Evolutionary conservation across 108 stramenopile genomes (phyloP), one percentile per base, ranked within the genome.

Genomic region (Pseudonitzschia pungens): DNA sequence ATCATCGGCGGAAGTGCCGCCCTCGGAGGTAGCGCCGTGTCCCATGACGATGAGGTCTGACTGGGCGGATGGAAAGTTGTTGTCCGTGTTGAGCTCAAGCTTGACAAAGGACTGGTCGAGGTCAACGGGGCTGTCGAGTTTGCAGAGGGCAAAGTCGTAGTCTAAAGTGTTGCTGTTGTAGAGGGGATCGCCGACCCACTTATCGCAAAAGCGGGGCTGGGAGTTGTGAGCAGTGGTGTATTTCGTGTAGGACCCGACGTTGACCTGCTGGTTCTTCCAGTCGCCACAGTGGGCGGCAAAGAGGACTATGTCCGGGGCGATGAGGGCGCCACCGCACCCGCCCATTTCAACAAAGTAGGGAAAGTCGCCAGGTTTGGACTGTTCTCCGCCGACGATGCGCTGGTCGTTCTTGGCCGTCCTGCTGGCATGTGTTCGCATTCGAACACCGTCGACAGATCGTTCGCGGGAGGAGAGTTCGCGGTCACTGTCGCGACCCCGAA

Each of bases 21-120:
- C n/a, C n/a, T n/a, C n/a, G n/a, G n/a, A n/a, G n/a, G n/a, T n/a
- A n/a, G n/a, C n/a, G n/a, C n/a, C n/a, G n/a, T n/a, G 77, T 32
- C 90, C 90, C 67, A 85, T 72, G 0, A 79, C 77, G 0, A 83
- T 84, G 11, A 87, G 63, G 2, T 48, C 54, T n/a, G 58, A 42
- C 16, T 77, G 75, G 22, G 63, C 67, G 1, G 52, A 27, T 14
- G 85, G 85, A 48, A 79, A 32, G 4, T 57, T 45, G 10, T 70
- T 8, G 65, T 82, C 77, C 4, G 54, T 50, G 72, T 83, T 87
- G 15, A 87, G 26, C 26, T 43, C 58, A 45, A 73, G 71, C 65
- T 27, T 58, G 28, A 56, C 53, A 52, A 50, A 27, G 16, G 54
- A 7, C 27, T 79, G 68, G 24, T 75, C 77, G 1, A 69, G 68